Percentiles rank a stretch among this genome's conserved stretches.
Conservation (phyloP, 78 protist species). For the Polysphondylium violaceum region DNA sequence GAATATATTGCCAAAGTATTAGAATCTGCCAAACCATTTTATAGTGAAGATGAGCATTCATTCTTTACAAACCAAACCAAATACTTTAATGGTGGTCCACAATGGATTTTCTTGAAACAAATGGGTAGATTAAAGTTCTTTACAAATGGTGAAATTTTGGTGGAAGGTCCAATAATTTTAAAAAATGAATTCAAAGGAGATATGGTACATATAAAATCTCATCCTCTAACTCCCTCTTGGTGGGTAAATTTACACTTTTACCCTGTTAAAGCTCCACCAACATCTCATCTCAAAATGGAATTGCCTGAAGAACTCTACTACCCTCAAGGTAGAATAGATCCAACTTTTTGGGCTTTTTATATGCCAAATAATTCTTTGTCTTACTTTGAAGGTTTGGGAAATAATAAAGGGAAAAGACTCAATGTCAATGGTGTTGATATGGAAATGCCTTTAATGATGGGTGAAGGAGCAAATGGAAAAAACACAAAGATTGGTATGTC, state of each 20-base stretch:
- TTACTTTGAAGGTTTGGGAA: neutral
- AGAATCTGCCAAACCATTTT: slow-evolving; percentile 32
- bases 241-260: slow-evolving; percentile 12
- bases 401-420: neutral
- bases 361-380: neutral
- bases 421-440: neutral
- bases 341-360: neutral
- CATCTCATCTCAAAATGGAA: neutral
- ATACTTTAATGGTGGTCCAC: neutral
- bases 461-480: slow-evolving; percentile 40
- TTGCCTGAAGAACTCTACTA: neutral
- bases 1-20: neutral
- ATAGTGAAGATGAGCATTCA: slow-evolving; percentile 3
- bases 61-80: neutral
- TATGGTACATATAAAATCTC: too few relatives aligned
- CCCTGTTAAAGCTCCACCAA: neutral
- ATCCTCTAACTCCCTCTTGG: neutral
- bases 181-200: neutral
- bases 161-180: slow-evolving; percentile 18
- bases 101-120: slow-evolving; percentile 1
- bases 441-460: slow-evolving; percentile 29
- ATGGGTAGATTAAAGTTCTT: slow-evolving; percentile 19
- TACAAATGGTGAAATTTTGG: neutral
- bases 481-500: slow-evolving; percentile 27
- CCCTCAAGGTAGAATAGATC: neutral